Evolutionary conservation across 2,329 filamentous ascomycete species (phyloP).

Genomic region (Claviceps spartinae): DNA sequence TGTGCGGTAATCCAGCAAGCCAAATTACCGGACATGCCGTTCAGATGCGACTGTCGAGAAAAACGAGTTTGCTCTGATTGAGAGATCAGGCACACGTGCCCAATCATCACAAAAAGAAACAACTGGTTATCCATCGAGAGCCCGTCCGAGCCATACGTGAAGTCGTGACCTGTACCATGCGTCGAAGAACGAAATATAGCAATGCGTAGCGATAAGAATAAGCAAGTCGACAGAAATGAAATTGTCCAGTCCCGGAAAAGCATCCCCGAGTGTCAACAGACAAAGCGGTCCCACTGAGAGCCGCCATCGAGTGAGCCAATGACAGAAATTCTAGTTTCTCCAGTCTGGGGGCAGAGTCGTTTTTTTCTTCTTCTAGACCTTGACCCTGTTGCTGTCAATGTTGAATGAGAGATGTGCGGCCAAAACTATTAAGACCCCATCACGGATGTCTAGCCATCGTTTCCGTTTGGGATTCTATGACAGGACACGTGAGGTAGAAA

Average conservation of each 20-base stretch:
- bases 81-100: conserved; percentile 1
- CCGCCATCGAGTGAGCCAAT: not conserved
- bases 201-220: conserved; percentile 19
- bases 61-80: conserved; percentile 5
- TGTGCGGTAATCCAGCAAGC: conserved; percentile 7
- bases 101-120: conserved; percentile 5
- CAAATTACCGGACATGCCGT: conserved; percentile 27
- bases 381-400: not conserved
- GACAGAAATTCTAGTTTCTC: not conserved
- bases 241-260: conserved; percentile 7
- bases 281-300: not conserved
- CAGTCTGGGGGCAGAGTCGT: not conserved
- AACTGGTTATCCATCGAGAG: conserved; percentile 10
- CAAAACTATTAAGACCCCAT: not conserved
- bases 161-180: conserved; percentile 19
- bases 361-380: not conserved
- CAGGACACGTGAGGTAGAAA: conserved; percentile 1
- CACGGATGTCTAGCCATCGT: conserved; percentile 1
- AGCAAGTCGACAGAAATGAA: conserved; percentile 9
- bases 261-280: not conserved
- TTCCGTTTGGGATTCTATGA: conserved; percentile 6
- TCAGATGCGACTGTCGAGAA: conserved; percentile 17
- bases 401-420: not conserved
- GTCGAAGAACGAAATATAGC: conserved; percentile 31
- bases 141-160: conserved; percentile 26